Evolutionary conservation across 177 flowering plant genomes (phyloP).

Genomic region (Vitis hybrid): DNA sequence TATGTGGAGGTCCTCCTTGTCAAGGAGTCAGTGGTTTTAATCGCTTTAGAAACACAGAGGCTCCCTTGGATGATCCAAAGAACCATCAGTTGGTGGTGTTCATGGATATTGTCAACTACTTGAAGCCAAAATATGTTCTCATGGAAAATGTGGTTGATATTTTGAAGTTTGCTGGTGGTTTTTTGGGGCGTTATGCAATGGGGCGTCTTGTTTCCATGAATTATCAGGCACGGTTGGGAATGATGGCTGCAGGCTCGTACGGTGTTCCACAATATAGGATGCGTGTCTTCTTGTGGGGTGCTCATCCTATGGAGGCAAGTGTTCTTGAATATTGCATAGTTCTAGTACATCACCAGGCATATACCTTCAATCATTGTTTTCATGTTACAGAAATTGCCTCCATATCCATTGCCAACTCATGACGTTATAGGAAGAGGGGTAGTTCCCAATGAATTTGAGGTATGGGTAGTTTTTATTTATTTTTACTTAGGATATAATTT

Average conservation of each 20-base stretch:
- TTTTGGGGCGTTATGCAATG: constrained; percentile 65
- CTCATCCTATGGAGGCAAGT: constrained; percentile 52
- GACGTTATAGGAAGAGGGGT: constrained; percentile 55
- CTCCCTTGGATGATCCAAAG: constrained; percentile 60
- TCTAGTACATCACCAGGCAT: too few species aligned
- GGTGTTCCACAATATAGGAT: constrained; percentile 80
- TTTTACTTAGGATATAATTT: too few species aligned
- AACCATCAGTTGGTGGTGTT: constrained; percentile 65
- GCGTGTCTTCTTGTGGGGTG: constrained; percentile 89
- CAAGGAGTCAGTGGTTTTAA: constrained; percentile 89
- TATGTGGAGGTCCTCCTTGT: constrained; percentile 94
- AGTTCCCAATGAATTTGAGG: constrained; percentile 71
- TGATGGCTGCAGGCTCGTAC: constrained; percentile 81
- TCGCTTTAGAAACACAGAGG: constrained; percentile 47
- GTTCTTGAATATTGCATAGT: too few species aligned
- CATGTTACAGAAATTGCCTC: constrained; percentile 62
- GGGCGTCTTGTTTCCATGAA: constrained; percentile 56
- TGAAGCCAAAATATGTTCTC: constrained; percentile 67
- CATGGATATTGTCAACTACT: constrained; percentile 64
- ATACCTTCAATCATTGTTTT: background rate
- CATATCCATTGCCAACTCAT: constrained; percentile 78
- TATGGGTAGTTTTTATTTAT: constrained; percentile 10
- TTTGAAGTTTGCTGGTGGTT: constrained; percentile 60
- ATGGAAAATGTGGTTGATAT: constrained; percentile 93
- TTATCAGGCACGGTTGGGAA: constrained; percentile 72